Evolutionary conservation across 495 filamentous ascomycete genomes (phyloP), one percentile per base, ranked within the genome.

Genomic region (Penicillium bialowiezense): DNA sequence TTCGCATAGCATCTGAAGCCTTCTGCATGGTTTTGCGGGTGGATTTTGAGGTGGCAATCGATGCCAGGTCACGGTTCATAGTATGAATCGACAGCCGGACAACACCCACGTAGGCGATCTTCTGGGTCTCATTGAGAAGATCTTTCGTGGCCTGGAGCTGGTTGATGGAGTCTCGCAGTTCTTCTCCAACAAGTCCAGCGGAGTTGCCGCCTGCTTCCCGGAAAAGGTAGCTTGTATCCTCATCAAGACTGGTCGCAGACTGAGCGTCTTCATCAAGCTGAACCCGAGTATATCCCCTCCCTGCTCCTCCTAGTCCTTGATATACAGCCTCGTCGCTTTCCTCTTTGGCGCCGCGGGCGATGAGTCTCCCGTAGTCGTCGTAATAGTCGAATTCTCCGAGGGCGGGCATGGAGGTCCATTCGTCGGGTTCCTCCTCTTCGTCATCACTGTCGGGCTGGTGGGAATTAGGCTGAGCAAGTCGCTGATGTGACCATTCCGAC

Each of bases 131-230:
- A 5, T 91, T 99, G 19, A 99, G 78, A 8, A 99, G 73, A 54
- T 92, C 86, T 64, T 99, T 99, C 18, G 95, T 99, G 23, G 95
- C 89, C 68, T 97, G 88, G 64, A 99, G 84, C 66, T 99, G 93
- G 39, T 87, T 82, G 41, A 95, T 60, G 5, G 90, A 80, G 71
- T 97, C 93, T 38, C 91, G 81, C 54, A 82, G 80, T 54, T 89
- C 89, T 17, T 95, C 91, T 20, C 89, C 89, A 26, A 87, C 88
- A 20, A 87, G 72, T 42, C 73, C 73, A 34, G 82, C 74, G 37
- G 79, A 77, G 8, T 81, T 87, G 26, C 73, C 78, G 28, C 72
- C 72, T 42, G 70, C 63, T 9, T 80, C 81, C 62, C 88, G 91
- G 70, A 99, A 98, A 9, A 99, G 76, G 62, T 99, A 99, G 43